phyloP scores from a whole-genome alignment of 2,329 filamentous ascomycete genomes.

The Cladobotryum protrusum region DNA sequence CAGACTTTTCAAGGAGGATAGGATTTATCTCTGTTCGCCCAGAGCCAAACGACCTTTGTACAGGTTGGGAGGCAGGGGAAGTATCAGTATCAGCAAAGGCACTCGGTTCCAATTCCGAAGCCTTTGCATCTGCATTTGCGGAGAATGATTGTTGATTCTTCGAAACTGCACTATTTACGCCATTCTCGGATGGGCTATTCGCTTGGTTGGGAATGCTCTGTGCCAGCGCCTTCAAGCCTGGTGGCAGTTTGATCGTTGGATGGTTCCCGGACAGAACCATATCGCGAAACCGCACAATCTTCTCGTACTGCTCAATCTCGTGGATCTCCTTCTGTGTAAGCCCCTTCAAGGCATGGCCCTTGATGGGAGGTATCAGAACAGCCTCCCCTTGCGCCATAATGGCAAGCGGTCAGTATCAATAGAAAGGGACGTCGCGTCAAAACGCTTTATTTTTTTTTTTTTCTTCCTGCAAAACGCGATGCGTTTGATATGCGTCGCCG shows the following conservation, averaged over 20 bases:
- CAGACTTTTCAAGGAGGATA: constrained; percentile 79
- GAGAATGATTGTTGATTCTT: neutral
- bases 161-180: constrained; percentile 11
- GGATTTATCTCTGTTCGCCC: constrained; percentile 68
- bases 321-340: constrained; percentile 43
- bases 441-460: neutral
- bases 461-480: neutral
- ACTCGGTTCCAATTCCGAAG: neutral
- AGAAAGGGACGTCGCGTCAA: neutral
- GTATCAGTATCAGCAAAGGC: neutral
- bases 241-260: constrained; percentile 51
- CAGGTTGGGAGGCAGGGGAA: neutral
- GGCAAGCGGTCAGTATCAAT: neutral
- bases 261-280: constrained; percentile 73
- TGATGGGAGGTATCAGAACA: constrained; percentile 13
- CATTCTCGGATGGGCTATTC: constrained; percentile 10
- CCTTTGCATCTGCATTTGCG: neutral
- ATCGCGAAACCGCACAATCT: constrained; percentile 75
- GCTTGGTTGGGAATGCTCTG: constrained; percentile 8
- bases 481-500: neutral
- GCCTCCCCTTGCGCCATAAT: constrained; percentile 23
- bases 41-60: constrained; percentile 20
- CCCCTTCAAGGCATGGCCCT: constrained; percentile 18
- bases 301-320: constrained; percentile 66
- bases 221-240: constrained; percentile 28